Conservation (phyloP, 768 basidiomycete genomes). For the Sistotremastrum niveocremeum region DNA sequence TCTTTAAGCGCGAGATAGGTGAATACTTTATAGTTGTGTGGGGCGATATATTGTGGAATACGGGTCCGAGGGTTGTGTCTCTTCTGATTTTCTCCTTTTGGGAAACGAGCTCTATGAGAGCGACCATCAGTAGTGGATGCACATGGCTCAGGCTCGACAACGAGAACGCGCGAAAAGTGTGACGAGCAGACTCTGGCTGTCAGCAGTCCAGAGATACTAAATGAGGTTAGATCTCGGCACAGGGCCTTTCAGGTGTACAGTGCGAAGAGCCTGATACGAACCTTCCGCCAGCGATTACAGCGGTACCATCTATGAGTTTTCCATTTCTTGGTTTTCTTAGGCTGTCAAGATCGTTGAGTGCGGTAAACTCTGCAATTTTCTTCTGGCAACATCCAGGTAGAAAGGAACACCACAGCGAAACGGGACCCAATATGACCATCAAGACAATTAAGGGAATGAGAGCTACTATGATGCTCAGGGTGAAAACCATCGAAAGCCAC, state of each 20-base stretch:
- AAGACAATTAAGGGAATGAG: too few species aligned
- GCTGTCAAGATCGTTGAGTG: not conserved
- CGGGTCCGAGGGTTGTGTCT: too few species aligned
- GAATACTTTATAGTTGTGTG: conserved; percentile 3
- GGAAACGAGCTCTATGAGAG: not conserved
- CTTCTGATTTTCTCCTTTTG: too few species aligned
- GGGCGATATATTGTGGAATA: not conserved
- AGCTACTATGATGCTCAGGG: too few species aligned
- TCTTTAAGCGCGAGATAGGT: conserved; percentile 3
- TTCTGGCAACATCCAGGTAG: too few species aligned
- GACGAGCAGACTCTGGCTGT: conserved; percentile 15
- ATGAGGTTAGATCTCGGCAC: not conserved
- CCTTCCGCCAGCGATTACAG: not conserved
- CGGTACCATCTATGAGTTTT: not conserved
- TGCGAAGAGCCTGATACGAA: not conserved
- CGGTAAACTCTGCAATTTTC: not conserved
- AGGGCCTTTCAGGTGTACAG: too few species aligned
- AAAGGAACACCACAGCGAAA: too few species aligned
- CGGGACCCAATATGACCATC: too few species aligned
- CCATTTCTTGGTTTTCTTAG: not conserved
- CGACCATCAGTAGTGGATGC: conserved; percentile 6
- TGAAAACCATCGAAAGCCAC: too few species aligned
- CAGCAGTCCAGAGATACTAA: conserved; percentile 15
- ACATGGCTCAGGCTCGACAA: conserved; percentile 16
- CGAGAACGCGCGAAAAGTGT: conserved; percentile 16